phyloP scores from a whole-genome alignment of 345 rosid genomes.

The Aegle marmelos region DNA sequence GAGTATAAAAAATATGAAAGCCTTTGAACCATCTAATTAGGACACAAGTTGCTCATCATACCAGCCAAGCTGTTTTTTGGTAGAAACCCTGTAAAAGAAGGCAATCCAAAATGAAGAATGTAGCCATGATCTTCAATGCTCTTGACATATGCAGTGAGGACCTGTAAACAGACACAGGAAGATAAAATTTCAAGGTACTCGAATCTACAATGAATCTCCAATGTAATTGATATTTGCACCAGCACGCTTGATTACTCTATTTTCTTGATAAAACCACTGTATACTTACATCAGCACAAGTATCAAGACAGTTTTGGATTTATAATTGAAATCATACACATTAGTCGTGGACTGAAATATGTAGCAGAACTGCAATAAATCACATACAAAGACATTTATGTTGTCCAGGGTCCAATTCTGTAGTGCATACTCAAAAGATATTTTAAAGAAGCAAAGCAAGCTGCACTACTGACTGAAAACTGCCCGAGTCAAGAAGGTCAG shows the following conservation, averaged over 20 bases:
- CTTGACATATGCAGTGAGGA: constrained; percentile 67
- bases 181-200: not conserved
- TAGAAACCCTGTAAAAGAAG: constrained; percentile 78
- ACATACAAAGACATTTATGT: not conserved
- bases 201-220: not conserved
- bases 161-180: constrained; percentile 40
- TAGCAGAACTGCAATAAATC: not conserved
- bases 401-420: not conserved
- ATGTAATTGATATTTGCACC: not conserved
- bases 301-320: not conserved
- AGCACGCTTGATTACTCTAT: not conserved
- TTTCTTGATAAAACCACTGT: not conserved
- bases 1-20: not conserved
- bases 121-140: constrained; percentile 97
- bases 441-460: not conserved
- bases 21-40: not conserved
- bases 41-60: constrained; percentile 11
- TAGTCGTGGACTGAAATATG: not conserved
- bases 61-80: constrained; percentile 54
- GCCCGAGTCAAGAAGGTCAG: not conserved
- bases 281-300: not conserved
- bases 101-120: constrained; percentile 83
- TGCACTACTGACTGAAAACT: not conserved
- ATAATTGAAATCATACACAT: not conserved
- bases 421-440: not conserved